Evolutionary conservation across 208 protist genomes (phyloP).

Genomic region (Acanthamoeba triangularis): DNA sequence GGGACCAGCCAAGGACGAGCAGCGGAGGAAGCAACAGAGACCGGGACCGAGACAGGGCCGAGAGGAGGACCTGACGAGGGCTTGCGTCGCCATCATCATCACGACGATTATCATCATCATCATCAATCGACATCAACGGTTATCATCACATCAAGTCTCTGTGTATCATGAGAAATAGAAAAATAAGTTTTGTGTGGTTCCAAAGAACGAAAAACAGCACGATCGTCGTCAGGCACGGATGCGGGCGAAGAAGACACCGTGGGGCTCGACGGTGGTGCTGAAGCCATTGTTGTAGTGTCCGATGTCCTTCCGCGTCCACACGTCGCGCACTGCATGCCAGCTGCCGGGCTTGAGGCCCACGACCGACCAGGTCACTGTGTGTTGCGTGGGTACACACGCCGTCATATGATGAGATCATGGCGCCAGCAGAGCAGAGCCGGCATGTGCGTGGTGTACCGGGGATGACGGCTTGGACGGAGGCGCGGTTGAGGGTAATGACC

Average conservation of each 20-base stretch:
- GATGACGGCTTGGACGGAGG: not conserved
- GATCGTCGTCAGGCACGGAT: not conserved
- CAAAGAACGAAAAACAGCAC: not conserved
- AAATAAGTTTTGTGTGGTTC: not conserved
- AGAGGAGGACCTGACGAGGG: not conserved
- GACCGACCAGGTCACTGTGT: slow-evolving; percentile 45
- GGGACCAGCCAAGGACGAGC: not conserved
- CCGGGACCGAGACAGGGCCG: not conserved
- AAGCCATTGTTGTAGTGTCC: slow-evolving; percentile 68
- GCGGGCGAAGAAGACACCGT: slow-evolving; percentile 65
- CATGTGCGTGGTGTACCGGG: not conserved
- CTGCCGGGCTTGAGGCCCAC: slow-evolving; percentile 14
- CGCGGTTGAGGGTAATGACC: slow-evolving; percentile 81
- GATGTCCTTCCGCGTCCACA: slow-evolving; percentile 79
- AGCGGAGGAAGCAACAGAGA: not conserved
- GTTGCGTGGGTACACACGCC: not conserved
- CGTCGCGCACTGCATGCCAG: slow-evolving; percentile 56
- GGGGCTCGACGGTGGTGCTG: not conserved
- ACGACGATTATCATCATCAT: too few species aligned
- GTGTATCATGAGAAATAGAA: too few species aligned
- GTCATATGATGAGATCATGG: not conserved
- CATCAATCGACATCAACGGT: too few species aligned
- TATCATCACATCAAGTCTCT: too few species aligned
- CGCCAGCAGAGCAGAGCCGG: not conserved
- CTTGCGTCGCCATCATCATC: too few species aligned